Base-by-base conservation (phyloP, 805 yeast genomes). In the Pichia californica region DNA sequence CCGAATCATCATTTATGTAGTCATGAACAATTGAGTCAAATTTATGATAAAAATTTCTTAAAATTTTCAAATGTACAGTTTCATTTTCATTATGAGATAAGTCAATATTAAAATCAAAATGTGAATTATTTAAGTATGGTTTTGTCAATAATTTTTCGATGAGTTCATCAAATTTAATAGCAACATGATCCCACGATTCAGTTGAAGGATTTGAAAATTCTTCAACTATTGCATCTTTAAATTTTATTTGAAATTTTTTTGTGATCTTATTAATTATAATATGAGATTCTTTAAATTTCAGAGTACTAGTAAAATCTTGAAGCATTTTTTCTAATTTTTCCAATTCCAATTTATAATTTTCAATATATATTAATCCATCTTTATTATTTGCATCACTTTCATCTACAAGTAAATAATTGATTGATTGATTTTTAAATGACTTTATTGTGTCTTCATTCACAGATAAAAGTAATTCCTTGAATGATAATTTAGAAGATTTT, bases 91-190 rank as follows among this genome's bases (percentile, higher is more conserved):
- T 70, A 0, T 52, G 58, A 2, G 67, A 38, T 2, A 79, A 68
- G 0, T 93, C 96, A 7, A 88, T 62, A 21, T 76, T 76, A 52
- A 88, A 85, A 54, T 87, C 88, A 51, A 64, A 72, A 2, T 49
- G 62, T 0, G 28, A 43, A 2, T 56, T 68, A 3, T 6, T 11
- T 1, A 31, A n/a, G 32, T 40, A 52, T 13, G 44, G 48, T 6
- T 20, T 23, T 23, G 9, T 28, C 14, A 51, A 13, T 5, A 43
- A 11, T 18, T 27, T 36, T 3, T 16, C 20, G 18, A 36, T 20
- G 8, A 51, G 13, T 6, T 47, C 36, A 11, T 69, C 59, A 55
- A 84, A 81, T 15, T 61, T 64, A 2, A 49, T 57, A 39, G 75
- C 52, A 5, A 82, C 68, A 2, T 61, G 62, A 54, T 81, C 87